Percentiles rank a stretch among this genome's conserved stretches.
Evolutionary conservation across 306 rosid genomes (phyloP).

Genomic region (Cicer chorassanicum): DNA sequence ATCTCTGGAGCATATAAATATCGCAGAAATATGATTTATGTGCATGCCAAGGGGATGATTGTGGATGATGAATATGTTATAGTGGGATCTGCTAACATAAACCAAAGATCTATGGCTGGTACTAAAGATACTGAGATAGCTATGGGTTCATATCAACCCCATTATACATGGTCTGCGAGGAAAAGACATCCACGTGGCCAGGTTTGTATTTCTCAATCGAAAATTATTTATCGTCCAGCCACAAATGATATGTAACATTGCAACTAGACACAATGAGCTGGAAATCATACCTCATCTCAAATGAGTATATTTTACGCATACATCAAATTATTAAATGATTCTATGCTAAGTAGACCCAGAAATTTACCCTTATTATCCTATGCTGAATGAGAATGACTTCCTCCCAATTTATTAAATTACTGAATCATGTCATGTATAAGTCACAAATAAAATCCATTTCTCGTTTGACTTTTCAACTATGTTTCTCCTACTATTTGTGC

Average conservation of each 20-base stretch:
- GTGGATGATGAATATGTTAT: slow-evolving; percentile 90
- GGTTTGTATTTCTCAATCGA: slow-evolving; percentile 57
- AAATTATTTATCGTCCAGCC: slow-evolving; percentile 9
- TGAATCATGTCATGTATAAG: slow-evolving; percentile 27
- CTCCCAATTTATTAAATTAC: slow-evolving; percentile 25
- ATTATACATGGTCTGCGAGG: slow-evolving; percentile 71
- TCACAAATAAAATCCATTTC: slow-evolving; percentile 16
- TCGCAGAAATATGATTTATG: slow-evolving; percentile 86
- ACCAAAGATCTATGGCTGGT: slow-evolving; percentile 98
- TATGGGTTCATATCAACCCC: slow-evolving; percentile 94
- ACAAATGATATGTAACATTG: slow-evolving; percentile 31
- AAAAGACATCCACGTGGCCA: slow-evolving; percentile 77
- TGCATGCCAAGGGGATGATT: slow-evolving; percentile 95
- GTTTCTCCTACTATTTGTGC: slow-evolving; percentile 15
- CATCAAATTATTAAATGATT: slow-evolving; percentile 29
- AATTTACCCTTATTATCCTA: slow-evolving; percentile 26
- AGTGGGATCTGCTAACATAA: slow-evolving; percentile 93
- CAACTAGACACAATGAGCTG: not conserved
- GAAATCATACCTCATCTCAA: slow-evolving; percentile 26
- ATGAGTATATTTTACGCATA: slow-evolving; percentile 13
- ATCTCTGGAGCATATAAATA: slow-evolving; percentile 52
- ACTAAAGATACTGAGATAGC: slow-evolving; percentile 97
- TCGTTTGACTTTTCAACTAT: slow-evolving; percentile 31
- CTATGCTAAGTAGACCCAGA: slow-evolving; percentile 11
- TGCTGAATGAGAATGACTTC: slow-evolving; percentile 26